These are phyloP conservation scores for Eucalyptus microcorys DNA, from an alignment of 345 rosid species.

Conservation along the genomic window DNA sequence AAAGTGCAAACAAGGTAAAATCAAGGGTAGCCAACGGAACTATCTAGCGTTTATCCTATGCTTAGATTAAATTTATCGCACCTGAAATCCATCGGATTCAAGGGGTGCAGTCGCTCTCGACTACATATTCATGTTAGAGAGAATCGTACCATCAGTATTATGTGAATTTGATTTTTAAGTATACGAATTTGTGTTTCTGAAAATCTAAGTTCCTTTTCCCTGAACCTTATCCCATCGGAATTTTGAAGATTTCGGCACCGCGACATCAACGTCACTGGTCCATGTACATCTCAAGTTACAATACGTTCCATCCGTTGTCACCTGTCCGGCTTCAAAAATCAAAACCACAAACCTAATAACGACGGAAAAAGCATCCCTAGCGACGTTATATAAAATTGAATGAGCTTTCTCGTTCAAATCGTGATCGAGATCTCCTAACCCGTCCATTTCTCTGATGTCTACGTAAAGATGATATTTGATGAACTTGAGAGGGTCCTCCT, in stretches of 20 bases:
- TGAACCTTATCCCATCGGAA: neutral
- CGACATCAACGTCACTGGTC: neutral
- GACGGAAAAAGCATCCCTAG: neutral
- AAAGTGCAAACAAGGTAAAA: neutral
- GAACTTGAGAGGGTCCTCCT: neutral
- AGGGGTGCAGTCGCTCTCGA: neutral
- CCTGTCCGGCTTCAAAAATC: neutral
- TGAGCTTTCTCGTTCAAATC: neutral
- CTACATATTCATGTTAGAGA: neutral
- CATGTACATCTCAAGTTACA: neutral
- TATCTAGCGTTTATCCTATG: neutral
- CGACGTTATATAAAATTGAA: neutral
- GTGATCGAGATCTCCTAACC: neutral
- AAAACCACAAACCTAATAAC: neutral
- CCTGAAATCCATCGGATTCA: neutral
- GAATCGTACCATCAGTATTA: neutral
- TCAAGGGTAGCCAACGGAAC: neutral
- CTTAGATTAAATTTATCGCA: neutral
- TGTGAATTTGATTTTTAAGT: neutral
- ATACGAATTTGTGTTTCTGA: neutral
- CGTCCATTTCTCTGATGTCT: neutral
- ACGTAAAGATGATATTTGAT: neutral
- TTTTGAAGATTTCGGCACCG: neutral
- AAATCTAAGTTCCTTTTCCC: neutral
- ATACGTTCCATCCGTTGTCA: neutral